These are phyloP conservation scores for Baudoinia panamericana DNA, from an alignment of 495 filamentous ascomycete species.

Conservation along the genomic window DNA sequence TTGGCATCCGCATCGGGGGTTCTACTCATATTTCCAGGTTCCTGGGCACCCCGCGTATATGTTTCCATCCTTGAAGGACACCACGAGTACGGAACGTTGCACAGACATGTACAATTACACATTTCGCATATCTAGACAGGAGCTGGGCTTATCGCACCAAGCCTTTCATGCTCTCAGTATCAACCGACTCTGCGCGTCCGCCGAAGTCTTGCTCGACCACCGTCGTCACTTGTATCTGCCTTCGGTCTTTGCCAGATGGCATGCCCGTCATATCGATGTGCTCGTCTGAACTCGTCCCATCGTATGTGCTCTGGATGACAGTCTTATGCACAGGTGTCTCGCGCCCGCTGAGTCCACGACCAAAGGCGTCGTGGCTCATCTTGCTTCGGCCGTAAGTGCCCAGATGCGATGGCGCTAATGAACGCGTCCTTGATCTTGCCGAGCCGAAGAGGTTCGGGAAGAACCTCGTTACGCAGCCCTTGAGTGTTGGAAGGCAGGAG, in stretches of 20 bases:
- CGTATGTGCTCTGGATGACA: neutral
- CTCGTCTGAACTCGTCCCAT: slow-evolving; percentile 5
- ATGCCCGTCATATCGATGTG: slow-evolving; percentile 2
- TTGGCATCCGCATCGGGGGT: no score
- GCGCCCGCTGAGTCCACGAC: slow-evolving; percentile 4
- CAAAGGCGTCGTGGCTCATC: slow-evolving; percentile 4
- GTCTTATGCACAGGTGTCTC: slow-evolving; percentile 1
- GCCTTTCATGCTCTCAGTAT: slow-evolving; percentile 4
- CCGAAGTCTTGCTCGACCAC: slow-evolving; percentile 9
- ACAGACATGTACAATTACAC: no score
- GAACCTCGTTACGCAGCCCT: slow-evolving; percentile 18
- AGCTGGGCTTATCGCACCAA: no score
- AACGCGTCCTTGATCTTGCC: neutral
- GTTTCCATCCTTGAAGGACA: no score
- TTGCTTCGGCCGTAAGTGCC: neutral
- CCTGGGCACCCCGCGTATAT: no score
- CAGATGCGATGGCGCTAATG: no score
- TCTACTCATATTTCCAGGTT: no score
- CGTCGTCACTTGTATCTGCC: slow-evolving; percentile 9
- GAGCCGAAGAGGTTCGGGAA: slow-evolving; percentile 20
- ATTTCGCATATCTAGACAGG: no score
- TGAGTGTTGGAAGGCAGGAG: slow-evolving; percentile 26
- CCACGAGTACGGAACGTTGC: no score
- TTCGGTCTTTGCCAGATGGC: neutral
- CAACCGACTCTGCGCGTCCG: neutral